Base-by-base conservation (phyloP, 495 filamentous ascomycete species). In the Lophium mytilinum region DNA sequence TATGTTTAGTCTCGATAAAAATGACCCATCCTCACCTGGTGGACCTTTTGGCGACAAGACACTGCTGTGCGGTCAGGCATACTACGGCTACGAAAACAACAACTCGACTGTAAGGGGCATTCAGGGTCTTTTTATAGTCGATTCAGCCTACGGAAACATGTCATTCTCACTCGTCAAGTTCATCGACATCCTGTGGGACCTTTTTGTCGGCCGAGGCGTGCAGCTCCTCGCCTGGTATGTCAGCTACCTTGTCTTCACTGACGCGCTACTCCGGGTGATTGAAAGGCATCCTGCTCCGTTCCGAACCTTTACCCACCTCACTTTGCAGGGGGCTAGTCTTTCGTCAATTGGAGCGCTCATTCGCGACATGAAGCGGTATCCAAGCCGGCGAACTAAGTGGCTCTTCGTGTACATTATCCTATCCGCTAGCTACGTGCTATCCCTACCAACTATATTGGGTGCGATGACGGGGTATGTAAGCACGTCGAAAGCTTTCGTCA, bases 401-500 rank as follows among this genome's bases (percentile, higher is more conserved):
- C 37, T 61, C 14, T 61, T 52, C 49, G 41, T 52, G 9, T 61
- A 43, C 41, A 52, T 61, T 15, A 17, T 56, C 19, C 17, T 61
- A 5, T 61, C 58, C 3, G 52, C 18, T 15, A 3, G 48, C n/a
- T 56, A 52, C 14, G 39, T 53, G 9, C 18, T 61, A 43, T 15
- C 15, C 9, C 17, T 61, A 17, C 53, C 47, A 0, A 55, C 53
- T 1, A 17, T 56, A 9, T 34, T 61, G 12, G 41, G 41, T 12
- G 58, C 58, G 4, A 61, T 61, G 48, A 56, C 58, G 2, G 58
- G 58, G 9, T 61, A 61, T 15, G 48, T 52, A n/a, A 47, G 40
- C 34, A 50, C 53, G 11, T 52, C 52, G 11, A 51, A 53, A 1
- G 15, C 53, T 2, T 61, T 40, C 39, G 35, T 61, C 24, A 36